Percentiles rank a stretch among this genome's conserved stretches.
These are phyloP conservation scores for Zygosaccharomyces sapae DNA, from an alignment of 1,139 yeast genomes.

Conservation along the genomic window DNA sequence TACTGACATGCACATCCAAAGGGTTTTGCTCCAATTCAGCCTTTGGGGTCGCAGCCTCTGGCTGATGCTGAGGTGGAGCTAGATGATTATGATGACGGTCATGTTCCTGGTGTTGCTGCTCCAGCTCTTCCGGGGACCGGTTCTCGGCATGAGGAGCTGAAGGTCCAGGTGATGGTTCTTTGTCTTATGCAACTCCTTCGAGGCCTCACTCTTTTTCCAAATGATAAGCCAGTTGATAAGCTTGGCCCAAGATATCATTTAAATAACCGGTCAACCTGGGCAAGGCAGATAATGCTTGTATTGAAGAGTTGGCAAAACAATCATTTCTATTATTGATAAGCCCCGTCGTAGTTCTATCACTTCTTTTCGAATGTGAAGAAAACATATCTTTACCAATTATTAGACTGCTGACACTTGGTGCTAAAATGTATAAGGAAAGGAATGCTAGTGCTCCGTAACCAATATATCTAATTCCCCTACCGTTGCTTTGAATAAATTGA, in stretches of 20 bases:
- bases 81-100: not conserved
- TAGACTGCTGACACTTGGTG: constrained; percentile 15
- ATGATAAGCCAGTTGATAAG: constrained; percentile 4
- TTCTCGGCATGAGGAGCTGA: not conserved
- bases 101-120: not conserved
- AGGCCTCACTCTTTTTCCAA: not conserved
- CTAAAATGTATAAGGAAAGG: constrained; percentile 17
- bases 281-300: constrained; percentile 76
- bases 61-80: not conserved
- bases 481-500: constrained; percentile 7
- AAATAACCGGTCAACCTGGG: constrained; percentile 63
- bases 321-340: constrained; percentile 77
- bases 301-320: constrained; percentile 87
- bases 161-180: not conserved
- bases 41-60: constrained; percentile 10
- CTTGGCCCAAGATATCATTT: constrained; percentile 40
- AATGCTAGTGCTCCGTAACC: constrained; percentile 11
- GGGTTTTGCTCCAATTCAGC: constrained; percentile 12
- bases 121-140: not conserved
- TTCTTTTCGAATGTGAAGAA: constrained; percentile 47
- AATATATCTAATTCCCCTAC: constrained; percentile 7
- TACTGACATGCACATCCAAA: constrained; percentile 11
- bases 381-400: constrained; percentile 11
- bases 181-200: not conserved
- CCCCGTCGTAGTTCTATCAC: constrained; percentile 79